Evolutionary conservation across 2,329 filamentous ascomycete genomes (phyloP), one percentile per base, ranked within the genome.

Genomic region (Zymoseptoria ardabiliae): DNA sequence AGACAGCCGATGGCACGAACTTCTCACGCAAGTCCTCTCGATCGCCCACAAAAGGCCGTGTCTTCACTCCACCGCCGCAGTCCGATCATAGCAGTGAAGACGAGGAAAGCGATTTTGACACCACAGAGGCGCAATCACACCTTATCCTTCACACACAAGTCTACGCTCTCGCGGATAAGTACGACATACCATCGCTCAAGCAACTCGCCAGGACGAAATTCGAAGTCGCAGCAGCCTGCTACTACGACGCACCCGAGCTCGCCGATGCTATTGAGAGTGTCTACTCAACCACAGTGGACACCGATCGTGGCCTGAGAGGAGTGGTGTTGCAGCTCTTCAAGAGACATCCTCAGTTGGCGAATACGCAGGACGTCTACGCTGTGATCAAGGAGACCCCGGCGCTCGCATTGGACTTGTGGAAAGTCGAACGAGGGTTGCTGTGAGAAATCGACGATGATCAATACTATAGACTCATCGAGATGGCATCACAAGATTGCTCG

Each of bases 121-220:
- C 75, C 54, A 66, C 71, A 49, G 73, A 75, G 53, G 66, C 68
- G 11, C 72, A 76, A 61, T 72, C 76, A 5, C 72, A 79, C 65
- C 71, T 80, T 5, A 63, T 80, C 53, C 72, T 74, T 17, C 78
- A 81, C 64, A 75, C 77, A 13, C 75, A 76, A 56, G 75, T 81
- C 48, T 81, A 81, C 65, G 77, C 77, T 35, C 73, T 80, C 22
- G 78, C 77, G 9, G 78, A 80, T 67, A 80, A 80, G 71, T 81
- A 80, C 66, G 77, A 77, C 62, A 78, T 81, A 55, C 69, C 73
- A 23, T 74, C 76, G 30, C 69, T 81, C 49, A 81, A 81, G 68
- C 66, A 71, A 8, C 71, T 81, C 25, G 75, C 78, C 45, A 72
- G 71, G 58, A 71, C 68, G 53, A 81, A 80, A 64, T 80, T 80